Percentiles rank a stretch among this genome's conserved stretches.
These are phyloP conservation scores for Dioscorea alata DNA, from an alignment of 106 monocot species.

Conservation along the genomic window DNA sequence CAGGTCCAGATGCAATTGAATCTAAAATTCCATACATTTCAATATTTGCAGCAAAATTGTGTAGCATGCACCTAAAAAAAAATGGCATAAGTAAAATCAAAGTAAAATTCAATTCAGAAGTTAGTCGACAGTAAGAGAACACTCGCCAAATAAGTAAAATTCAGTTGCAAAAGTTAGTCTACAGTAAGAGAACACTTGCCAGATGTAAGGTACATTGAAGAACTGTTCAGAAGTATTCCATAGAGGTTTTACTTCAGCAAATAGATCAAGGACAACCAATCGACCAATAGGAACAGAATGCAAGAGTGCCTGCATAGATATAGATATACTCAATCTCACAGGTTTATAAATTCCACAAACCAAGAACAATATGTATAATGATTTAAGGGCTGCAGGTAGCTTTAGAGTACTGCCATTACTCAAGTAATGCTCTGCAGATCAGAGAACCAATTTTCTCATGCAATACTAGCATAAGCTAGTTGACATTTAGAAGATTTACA, in stretches of 20 bases:
- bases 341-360: no score
- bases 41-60: conserved; percentile 54
- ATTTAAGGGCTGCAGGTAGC: no score
- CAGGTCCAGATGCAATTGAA: conserved; percentile 36
- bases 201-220: conserved; percentile 54
- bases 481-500: no score
- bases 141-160: conserved; percentile 33
- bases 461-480: no score
- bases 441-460: no score
- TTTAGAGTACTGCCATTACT: no score
- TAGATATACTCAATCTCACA: no score
- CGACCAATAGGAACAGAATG: conserved; percentile 52
- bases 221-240: conserved; percentile 57
- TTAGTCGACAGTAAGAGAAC: background rate
- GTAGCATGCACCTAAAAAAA: conserved; percentile 52
- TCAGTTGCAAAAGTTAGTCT: no score
- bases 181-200: conserved; percentile 24
- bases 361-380: no score
- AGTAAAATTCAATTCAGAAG: no score
- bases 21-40: conserved; percentile 59
- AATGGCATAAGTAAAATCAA: background rate
- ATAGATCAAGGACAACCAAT: conserved; percentile 53
- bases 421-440: no score
- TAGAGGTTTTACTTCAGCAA: conserved; percentile 60
- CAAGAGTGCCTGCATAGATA: conserved; percentile 37